A percentile compares a stretch with the other conserved stretches of the same genome.
phyloP scores from a whole-genome alignment of 805 yeast species.

The Priceomyces medius region DNA sequence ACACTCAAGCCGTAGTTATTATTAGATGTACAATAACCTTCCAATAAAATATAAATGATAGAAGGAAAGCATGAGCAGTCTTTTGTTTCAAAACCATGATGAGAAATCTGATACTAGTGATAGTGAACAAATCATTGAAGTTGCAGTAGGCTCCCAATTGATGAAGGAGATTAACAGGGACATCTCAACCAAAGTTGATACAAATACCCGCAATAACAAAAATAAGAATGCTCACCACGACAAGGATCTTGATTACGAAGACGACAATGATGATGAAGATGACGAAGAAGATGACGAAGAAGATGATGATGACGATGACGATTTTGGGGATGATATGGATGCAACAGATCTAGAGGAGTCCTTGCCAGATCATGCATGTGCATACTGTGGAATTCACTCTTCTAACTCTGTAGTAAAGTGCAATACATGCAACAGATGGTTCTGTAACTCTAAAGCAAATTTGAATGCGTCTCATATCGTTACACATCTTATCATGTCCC shows the following conservation, averaged over 20 bases:
- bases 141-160: conserved; percentile 3
- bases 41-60: not conserved
- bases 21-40: not conserved
- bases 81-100: conserved; percentile 20
- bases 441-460: conserved; percentile 69
- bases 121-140: conserved; percentile 2
- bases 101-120: conserved; percentile 6
- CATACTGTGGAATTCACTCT: conserved; percentile 73
- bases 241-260: not conserved
- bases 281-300: not conserved
- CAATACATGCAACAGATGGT: conserved; percentile 78
- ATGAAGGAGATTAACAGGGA: conserved; percentile 1
- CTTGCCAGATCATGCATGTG: conserved; percentile 36
- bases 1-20: too few species aligned
- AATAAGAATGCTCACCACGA: not conserved
- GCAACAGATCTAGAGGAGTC: conserved; percentile 1
- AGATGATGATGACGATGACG: conserved; percentile 1
- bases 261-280: not conserved
- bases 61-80: conserved; percentile 19
- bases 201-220: too few species aligned
- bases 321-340: not conserved
- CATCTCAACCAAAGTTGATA: too few species aligned
- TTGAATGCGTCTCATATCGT: conserved; percentile 75
- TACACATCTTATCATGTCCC: conserved; percentile 77
- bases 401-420: conserved; percentile 73